Evolutionary conservation across 805 yeast species (phyloP).

Genomic region (Torulaspora microellipsoides): DNA sequence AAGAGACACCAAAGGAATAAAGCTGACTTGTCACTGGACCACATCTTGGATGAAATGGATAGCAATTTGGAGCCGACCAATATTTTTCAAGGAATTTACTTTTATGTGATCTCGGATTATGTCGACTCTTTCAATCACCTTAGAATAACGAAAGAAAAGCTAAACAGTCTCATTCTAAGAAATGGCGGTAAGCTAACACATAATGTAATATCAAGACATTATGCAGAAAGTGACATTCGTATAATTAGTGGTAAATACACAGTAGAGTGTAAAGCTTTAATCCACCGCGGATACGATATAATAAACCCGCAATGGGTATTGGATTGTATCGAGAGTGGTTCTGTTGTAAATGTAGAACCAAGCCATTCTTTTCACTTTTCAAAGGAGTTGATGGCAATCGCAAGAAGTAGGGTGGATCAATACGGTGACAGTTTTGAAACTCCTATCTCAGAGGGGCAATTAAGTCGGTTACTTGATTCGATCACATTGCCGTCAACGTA

Average conservation of each 20-base stretch:
- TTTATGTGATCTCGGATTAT: conserved; percentile 53
- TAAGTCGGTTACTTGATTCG: conserved; percentile 13
- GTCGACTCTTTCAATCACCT: conserved; percentile 14
- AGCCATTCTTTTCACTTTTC: conserved; percentile 47
- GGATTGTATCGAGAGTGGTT: conserved; percentile 43
- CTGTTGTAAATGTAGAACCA: conserved; percentile 55
- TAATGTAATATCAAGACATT: conserved; percentile 28
- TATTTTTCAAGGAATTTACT: conserved; percentile 44
- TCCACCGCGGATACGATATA: conserved; percentile 52
- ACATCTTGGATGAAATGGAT: neutral
- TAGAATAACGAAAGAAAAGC: conserved; percentile 33
- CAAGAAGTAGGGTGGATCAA: conserved; percentile 44
- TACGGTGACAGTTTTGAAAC: conserved; percentile 57
- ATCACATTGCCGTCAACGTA: conserved; percentile 3
- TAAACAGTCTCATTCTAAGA: conserved; percentile 38
- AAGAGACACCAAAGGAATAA: conserved; percentile 31
- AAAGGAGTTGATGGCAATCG: conserved; percentile 23
- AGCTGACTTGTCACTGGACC: conserved; percentile 11
- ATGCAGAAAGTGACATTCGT: conserved; percentile 17
- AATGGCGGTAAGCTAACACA: conserved; percentile 50
- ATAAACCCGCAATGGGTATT: conserved; percentile 67
- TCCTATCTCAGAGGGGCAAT: conserved; percentile 12
- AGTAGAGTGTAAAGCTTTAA: conserved; percentile 37
- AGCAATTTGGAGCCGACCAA: conserved; percentile 18
- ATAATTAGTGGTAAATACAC: conserved; percentile 40